These are phyloP conservation scores for Phytopythium ostracodes DNA, from an alignment of 352 stramenopile species.

Conservation along the genomic window DNA sequence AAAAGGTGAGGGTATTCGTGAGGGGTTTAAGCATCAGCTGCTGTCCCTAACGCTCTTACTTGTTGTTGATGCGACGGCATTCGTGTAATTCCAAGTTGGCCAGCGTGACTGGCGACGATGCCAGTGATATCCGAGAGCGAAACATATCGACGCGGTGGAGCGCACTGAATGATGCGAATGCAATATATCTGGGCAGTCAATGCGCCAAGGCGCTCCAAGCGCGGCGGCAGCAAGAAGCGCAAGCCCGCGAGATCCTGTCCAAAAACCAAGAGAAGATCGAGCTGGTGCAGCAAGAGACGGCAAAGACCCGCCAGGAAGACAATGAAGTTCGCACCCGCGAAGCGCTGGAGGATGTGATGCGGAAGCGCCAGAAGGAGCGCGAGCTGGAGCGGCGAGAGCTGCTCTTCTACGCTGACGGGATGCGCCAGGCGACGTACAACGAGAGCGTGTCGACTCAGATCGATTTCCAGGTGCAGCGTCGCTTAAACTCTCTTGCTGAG, in stretches of 20 bases:
- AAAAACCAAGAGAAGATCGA: constrained; percentile 35
- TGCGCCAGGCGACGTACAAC: constrained; percentile 65
- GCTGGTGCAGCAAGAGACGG: constrained; percentile 40
- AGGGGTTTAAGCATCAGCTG: no score
- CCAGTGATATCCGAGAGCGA: neutral
- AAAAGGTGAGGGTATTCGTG: constrained; percentile 39
- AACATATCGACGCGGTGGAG: constrained; percentile 16
- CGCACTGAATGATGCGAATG: constrained; percentile 39
- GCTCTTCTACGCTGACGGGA: constrained; percentile 47
- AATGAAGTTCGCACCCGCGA: constrained; percentile 25
- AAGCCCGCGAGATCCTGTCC: constrained; percentile 23
- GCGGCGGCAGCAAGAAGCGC: constrained; percentile 30
- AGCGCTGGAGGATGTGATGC: constrained; percentile 27
- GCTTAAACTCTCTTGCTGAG: constrained; percentile 27
- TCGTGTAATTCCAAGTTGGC: neutral
- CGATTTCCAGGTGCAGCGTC: constrained; percentile 59
- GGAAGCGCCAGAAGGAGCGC: constrained; percentile 26
- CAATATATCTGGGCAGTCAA: constrained; percentile 42
- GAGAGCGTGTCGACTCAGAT: constrained; percentile 57
- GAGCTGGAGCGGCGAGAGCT: constrained; percentile 36
- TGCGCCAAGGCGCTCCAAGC: constrained; percentile 31
- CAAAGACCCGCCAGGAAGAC: constrained; percentile 30
- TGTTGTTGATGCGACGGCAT: neutral
- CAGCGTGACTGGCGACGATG: neutral
- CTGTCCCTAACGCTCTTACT: neutral